Conservation (phyloP, 2,329 filamentous ascomycete species). For the Cryphonectria naterciae region DNA sequence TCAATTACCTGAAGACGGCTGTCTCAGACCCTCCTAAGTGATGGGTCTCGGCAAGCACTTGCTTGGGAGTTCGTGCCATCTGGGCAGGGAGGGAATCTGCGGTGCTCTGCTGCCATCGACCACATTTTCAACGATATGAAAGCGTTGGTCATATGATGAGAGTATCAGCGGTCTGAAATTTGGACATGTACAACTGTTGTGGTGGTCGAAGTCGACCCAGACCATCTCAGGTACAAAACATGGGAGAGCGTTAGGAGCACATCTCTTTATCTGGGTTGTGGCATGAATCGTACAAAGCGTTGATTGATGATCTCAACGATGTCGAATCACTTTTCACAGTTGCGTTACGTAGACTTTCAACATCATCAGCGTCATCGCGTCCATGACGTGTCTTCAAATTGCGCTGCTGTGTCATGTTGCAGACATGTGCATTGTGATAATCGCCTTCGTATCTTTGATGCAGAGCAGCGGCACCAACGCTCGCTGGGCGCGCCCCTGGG, state of each 20-base stretch:
- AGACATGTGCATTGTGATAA: not conserved
- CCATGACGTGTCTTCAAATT: not conserved
- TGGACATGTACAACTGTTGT: not conserved
- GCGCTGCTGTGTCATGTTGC: not conserved
- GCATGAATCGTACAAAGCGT: not conserved
- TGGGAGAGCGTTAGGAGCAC: not conserved
- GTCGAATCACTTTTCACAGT: not conserved
- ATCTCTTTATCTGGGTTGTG: not conserved
- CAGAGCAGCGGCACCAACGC: not conserved
- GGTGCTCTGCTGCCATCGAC: not conserved
- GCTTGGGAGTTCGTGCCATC: not conserved
- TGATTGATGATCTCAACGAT: constrained; percentile 5
- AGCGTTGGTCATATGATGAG: not conserved
- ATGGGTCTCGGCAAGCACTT: not conserved
- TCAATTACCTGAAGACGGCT: constrained; percentile 29
- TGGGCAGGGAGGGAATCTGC: not conserved
- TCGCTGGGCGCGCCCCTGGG: not conserved
- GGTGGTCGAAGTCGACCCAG: not conserved
- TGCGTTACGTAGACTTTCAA: constrained; percentile 1
- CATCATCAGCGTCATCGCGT: not conserved
- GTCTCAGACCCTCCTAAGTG: constrained; percentile 23
- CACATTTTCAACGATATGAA: not conserved
- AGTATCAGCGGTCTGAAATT: not conserved
- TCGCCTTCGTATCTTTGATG: not conserved
- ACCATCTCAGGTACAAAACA: constrained; percentile 3